phyloP scores from a whole-genome alignment of 208 protist genomes.

The Naegleria fowleri region DNA sequence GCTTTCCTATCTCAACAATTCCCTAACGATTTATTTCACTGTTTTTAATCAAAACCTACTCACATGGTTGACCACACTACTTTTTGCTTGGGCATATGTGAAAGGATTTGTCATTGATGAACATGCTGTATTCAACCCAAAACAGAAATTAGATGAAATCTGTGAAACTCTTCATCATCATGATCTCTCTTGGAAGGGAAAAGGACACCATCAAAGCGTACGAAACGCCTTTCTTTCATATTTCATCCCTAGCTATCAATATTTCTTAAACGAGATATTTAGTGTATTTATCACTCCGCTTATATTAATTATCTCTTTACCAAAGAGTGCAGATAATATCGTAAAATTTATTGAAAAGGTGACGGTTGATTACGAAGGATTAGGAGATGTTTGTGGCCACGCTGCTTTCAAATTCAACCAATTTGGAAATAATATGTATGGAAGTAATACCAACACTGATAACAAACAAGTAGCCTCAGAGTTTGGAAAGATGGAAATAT shows the following conservation, averaged over 20 bases:
- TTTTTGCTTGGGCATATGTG: background rate
- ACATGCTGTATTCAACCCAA: background rate
- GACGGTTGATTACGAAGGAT: background rate
- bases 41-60: conserved; percentile 26
- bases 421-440: background rate
- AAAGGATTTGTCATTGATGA: conserved; percentile 18
- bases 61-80: conserved; percentile 30
- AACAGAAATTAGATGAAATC: background rate
- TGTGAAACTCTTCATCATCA: background rate
- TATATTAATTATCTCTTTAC: background rate
- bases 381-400: conserved; percentile 12
- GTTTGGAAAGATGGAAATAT: conserved; percentile 6
- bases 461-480: background rate
- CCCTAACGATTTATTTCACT: conserved; percentile 8
- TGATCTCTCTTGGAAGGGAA: background rate
- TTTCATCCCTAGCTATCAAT: background rate
- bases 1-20: conserved; percentile 27
- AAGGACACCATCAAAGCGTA: background rate
- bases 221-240: background rate
- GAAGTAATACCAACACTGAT: background rate
- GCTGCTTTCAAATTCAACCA: conserved; percentile 17
- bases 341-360: background rate
- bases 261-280: background rate
- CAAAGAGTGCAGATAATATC: background rate
- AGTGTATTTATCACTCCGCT: background rate